Evolutionary conservation across 371 early-diverging fungal species (phyloP), one percentile per base, ranked within the genome.

Genomic region (Conidiobolus incongruus): DNA sequence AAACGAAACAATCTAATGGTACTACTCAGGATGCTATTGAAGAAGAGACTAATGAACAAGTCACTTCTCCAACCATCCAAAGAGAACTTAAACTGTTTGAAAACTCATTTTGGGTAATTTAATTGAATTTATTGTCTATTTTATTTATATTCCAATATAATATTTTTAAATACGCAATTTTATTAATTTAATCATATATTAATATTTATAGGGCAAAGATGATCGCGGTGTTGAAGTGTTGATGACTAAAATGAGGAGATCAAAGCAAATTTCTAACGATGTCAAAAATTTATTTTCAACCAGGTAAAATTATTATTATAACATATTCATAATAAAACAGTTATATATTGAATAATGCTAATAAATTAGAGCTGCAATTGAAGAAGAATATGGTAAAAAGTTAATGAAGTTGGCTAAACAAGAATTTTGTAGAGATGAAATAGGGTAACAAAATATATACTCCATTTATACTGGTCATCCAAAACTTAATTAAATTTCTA

Each of bases 321-420:
- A 1, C 20, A 1, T 16, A 5, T 12, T 4, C 23, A 12, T 35
- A n/a, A 20, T 38, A 24, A 33, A 34, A 35, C 11, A 6, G 2
- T 8, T 41, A 1, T 45, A 11, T 35, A 37, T 35, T 31, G 3
- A 32, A 2, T 15, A 22, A n/a, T 36, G 22, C 11, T 19, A 12
- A 24, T 6, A 13, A 19, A 49, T 54, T 46, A 74, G 91, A 35
- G 79, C 87, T 0, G 50, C 66, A 0, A 58, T 89, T 32, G 89
- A 91, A 39, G 90, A 91, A 51, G 89, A 91, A 4, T 72, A 83
- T 50, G 85, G 81, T 26, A 79, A 77, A 51, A 70, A 75, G 43
- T 48, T 91, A 40, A 46, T 68, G 33, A 87, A 85, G 53, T 63
- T 85, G 19, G 62, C 85, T 10, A 81, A 79, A 45, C 51, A 62